phyloP scores from a whole-genome alignment of 2,329 filamentous ascomycete genomes.

The Beauveria sp. region DNA sequence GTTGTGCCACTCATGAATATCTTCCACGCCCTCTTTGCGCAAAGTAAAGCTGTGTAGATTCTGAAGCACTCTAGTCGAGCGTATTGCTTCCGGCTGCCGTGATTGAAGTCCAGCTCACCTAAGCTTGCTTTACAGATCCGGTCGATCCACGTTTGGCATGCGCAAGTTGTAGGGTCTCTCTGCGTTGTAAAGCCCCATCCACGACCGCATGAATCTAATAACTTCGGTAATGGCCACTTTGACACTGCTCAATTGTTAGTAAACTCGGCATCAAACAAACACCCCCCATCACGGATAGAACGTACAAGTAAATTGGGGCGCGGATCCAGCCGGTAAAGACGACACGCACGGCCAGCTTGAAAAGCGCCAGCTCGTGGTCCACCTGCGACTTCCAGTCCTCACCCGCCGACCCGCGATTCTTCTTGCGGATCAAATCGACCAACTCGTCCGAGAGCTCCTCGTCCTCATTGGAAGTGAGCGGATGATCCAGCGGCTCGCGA shows the following conservation, averaged over 20 bases:
- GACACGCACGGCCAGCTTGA: constrained; percentile 6
- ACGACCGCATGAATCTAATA: background rate
- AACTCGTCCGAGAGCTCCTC: constrained; percentile 20
- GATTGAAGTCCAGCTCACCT: background rate
- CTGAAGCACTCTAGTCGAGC: background rate
- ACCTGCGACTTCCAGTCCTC: background rate
- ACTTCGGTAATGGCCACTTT: background rate
- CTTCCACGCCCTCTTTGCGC: no score
- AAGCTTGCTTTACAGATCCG: background rate
- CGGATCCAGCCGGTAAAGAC: constrained; percentile 6
- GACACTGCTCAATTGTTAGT: background rate
- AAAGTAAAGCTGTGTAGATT: no score
- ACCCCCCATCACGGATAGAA: background rate
- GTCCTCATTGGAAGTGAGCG: constrained; percentile 16
- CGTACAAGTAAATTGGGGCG: constrained; percentile 2
- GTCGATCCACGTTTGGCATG: constrained; percentile 6
- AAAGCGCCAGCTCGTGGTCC: background rate
- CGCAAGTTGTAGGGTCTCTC: background rate
- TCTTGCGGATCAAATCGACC: constrained; percentile 6
- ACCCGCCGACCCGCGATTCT: background rate
- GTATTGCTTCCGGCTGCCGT: background rate
- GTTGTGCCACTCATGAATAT: no score
- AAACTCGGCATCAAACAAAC: background rate
- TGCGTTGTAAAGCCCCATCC: constrained; percentile 5
- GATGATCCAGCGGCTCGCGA: constrained; percentile 17